Evolutionary conservation across 2,329 filamentous ascomycete genomes (phyloP), one percentile per base, ranked within the genome.

Genomic region (Myriangium duriaei): DNA sequence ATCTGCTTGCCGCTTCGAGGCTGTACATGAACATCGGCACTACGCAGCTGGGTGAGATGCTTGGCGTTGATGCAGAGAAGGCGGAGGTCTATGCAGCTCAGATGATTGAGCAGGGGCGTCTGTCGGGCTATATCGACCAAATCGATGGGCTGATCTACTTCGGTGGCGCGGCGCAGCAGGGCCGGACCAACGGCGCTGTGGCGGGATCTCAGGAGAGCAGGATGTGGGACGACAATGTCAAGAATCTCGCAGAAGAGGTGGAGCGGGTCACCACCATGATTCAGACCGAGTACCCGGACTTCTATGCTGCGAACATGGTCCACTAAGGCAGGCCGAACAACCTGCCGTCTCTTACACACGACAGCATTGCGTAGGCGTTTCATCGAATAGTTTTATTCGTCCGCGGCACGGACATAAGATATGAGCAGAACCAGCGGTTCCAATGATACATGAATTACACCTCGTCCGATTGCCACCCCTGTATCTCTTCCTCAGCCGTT

Each of bases 41-140:
- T 48, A 78, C 81, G 41, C 77, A 78, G 16, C 69, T 98, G 1
- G 91, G 79, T 0, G 64, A 69, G 28, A 69, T 95, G 26, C 66
- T 98, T 11, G 86, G 83, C 0, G 69, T 95, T 4, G 75, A 83
- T 42, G 75, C 74, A 0, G 81, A 82, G 36, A 81, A 79, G 57
- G 88, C 88, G 3, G 91, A 98, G 65, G 78, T 81, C 42, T 95
- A 91, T 38, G 91, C 88, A 10, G 86, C 88, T 4, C 72, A 76
- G 49, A 98, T 98, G 91, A 84, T 98, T 50, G 87, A 96, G 65
- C 87, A 95, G 59, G 86, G 84, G 7, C 76, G 91, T 19, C 62
- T 98, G 36, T 74, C 80, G 3, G 91, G 88, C 5, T 77, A 80
- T 41, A 96, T 98, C 52, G 88, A 98, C 60, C 91, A 98, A 65